Base-by-base conservation (phyloP, 805 yeast genomes). In the Diddensiella santjacobensis region DNA sequence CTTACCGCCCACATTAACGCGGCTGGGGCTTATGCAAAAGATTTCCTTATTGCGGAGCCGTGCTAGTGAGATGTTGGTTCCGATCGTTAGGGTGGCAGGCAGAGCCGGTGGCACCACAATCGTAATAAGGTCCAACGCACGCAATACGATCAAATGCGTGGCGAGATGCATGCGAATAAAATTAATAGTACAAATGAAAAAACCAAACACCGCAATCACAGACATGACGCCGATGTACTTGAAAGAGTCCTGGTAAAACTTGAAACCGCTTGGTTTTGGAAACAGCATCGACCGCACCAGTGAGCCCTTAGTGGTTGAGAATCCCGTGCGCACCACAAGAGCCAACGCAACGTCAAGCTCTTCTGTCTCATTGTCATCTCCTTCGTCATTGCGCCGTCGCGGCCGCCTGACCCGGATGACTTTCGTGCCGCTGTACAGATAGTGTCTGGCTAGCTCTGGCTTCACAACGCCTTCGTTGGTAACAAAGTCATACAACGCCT, bases 91-190 rank as follows among this genome's bases (percentile, higher is more conserved):
- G 0, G 99, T 93, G 0, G 99, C 99, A 0, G 99, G 99, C 40
- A 93, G 73, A 0, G 99, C 99, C 1, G 99, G 99, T 1, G 99
- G 99, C 1, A 93, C 96, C 4, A 93, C 99, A 63, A 93, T 89
- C 0, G 99, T 93, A 47, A 93, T 84, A 45, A 93, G 79, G 68
- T 93, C 99, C 47, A 93, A 71, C 0, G 98, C 98, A 57, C 99
- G 77, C 48, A 93, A 70, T 3, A 90, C 73, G 72, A 93, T 91
- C 31, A 84, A 67, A 41, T 73, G 73, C 52, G 77, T 76, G 3
- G 84, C 81, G 33, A 93, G 66, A 0, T 95, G 93, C 52, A 93
- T 68, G 57, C 79, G 72, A 51, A 91, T 75, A 64, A 93, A 93
- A 61, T 88, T 87, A 53, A 83, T 71, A 2, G 96, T 87, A 37